Evolutionary conservation across 2,329 filamentous ascomycete genomes (phyloP).

Genomic region (Corniculantispora saksenae): DNA sequence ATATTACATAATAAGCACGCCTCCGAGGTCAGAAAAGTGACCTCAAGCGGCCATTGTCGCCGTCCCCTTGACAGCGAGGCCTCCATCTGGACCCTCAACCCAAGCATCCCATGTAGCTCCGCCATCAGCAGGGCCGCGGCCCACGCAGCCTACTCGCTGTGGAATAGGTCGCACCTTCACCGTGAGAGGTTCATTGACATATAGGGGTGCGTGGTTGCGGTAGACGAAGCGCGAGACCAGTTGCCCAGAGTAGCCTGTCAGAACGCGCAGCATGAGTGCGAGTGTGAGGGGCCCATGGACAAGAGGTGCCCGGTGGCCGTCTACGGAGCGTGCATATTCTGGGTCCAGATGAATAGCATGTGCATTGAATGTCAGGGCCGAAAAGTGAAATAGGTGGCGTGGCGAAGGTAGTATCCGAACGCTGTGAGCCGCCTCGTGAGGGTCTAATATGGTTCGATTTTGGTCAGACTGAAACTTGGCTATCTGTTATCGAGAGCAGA

Average conservation of each 20-base stretch:
- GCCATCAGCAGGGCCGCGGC: conserved; percentile 34
- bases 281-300: conserved; percentile 86
- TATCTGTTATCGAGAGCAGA: neutral
- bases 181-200: conserved; percentile 68
- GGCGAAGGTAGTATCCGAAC: conserved; percentile 65
- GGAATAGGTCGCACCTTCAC: conserved; percentile 61
- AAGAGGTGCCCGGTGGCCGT: conserved; percentile 73
- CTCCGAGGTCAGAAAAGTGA: too few relatives aligned
- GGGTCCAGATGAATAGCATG: conserved; percentile 87
- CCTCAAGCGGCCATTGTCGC: conserved; percentile 28
- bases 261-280: conserved; percentile 70
- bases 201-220: conserved; percentile 79
- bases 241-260: conserved; percentile 39
- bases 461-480: neutral
- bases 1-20: neutral
- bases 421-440: conserved; percentile 36
- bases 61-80: conserved; percentile 63
- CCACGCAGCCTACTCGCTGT: conserved; percentile 31
- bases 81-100: conserved; percentile 63
- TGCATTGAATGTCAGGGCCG: conserved; percentile 87
- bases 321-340: conserved; percentile 66
- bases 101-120: conserved; percentile 57
- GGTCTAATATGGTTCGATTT: conserved; percentile 28
- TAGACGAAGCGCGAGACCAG: conserved; percentile 67
- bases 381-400: conserved; percentile 83